Base-by-base conservation (phyloP, 163 green algal genomes). In the Chlamydomonas reinhardtii region DNA sequence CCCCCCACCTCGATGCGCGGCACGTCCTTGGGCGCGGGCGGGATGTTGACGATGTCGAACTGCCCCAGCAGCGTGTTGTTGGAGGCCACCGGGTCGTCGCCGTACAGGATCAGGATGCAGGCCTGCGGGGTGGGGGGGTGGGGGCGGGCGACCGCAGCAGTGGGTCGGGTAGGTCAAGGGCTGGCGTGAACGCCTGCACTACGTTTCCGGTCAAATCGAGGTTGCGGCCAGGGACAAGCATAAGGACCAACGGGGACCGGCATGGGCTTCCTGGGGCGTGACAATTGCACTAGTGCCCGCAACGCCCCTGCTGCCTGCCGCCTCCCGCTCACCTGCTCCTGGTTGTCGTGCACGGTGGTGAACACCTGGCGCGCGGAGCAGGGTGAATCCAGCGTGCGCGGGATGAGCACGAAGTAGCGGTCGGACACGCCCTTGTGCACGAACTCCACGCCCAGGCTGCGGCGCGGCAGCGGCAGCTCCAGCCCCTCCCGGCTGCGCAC, bases 31-130 rank as follows among this genome's bases (percentile, higher is more conserved):
- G 87, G 88, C 32, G 92, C 91, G 39, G 88, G 90, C 9, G 93
- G 92, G 48, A 95, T 92, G 89, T 93, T 91, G 52, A 93, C 68
- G 37, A 95, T 89, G 84, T 95, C 91, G 80, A 95, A 95, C 85
- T 94, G 89, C 25, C 91, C 93, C n/a, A 95, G 85, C 43, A 92
- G 70, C 29, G 83, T 82, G 92, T 98, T 98, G 84, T 95, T 92
- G n/a, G 84, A 92, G 31, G 95, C 94, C 82, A 95, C 91, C 48
- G 93, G 86, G 79, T 93, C 92, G 82, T 96, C 94, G 25, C 95
- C 95, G 89, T 96, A 92, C 77, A 95, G 78, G 4, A 95, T 70
- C 25, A 92, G 80, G 74, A 95, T 93, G 87, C 91, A 94, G 17
- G 90, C 90, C 84, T 91, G 78, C n/a, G n/a, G n/a, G n/a, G n/a